phyloP scores from a whole-genome alignment of 129 eudicot genomes.

The Daucus carota region DNA sequence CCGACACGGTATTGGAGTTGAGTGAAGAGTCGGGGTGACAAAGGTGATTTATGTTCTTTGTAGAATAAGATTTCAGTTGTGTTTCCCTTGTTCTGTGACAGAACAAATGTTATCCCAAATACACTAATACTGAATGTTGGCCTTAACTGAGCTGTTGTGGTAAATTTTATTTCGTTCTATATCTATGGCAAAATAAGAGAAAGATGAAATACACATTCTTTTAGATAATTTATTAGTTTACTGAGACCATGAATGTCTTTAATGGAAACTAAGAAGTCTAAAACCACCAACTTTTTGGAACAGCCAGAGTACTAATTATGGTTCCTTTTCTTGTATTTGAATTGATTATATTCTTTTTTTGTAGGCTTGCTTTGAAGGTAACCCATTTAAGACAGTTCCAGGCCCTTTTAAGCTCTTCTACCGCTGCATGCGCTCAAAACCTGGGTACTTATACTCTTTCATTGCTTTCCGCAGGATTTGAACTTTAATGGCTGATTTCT shows the following conservation, averaged over 20 bases:
- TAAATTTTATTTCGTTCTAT: too few relatives aligned
- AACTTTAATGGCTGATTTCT: not conserved
- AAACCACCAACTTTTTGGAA: not conserved
- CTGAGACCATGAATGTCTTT: not conserved
- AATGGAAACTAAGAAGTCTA: not conserved
- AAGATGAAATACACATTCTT: not conserved
- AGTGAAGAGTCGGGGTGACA: too few relatives aligned
- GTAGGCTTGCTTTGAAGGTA: conserved; percentile 97
- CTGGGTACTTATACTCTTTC: conserved; percentile 49
- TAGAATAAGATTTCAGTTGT: not conserved
- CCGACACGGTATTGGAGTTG: too few relatives aligned
- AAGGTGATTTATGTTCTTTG: not conserved
- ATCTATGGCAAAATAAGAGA: not conserved
- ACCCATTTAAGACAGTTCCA: conserved; percentile 94
- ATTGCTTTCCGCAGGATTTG: not conserved
- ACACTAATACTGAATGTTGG: not conserved
- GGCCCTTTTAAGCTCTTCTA: conserved; percentile 95
- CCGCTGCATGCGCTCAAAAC: conserved; percentile 95
- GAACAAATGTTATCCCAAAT: not conserved
- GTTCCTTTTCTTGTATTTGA: not conserved
- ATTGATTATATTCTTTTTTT: not conserved
- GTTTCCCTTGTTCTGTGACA: too few relatives aligned
- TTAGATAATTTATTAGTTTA: not conserved
- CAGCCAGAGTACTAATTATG: not conserved
- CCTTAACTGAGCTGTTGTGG: not conserved